A percentile compares a stretch with the other conserved stretches of the same genome.
phyloP scores from a whole-genome alignment of 2,329 filamentous ascomycete species.

The Calonectria fujianensis region DNA sequence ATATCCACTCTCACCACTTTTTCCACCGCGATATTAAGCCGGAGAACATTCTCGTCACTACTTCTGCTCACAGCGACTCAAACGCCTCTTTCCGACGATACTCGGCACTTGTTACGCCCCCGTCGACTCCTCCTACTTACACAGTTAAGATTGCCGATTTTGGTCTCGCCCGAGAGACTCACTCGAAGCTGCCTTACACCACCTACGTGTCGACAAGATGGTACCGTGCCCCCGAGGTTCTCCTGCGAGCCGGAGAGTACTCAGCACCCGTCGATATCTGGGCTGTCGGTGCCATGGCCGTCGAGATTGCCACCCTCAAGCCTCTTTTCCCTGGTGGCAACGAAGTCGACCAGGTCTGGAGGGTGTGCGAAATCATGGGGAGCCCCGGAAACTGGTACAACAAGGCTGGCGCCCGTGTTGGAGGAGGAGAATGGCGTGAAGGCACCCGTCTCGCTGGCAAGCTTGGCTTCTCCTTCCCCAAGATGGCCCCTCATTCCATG shows the following conservation, averaged over 20 bases:
- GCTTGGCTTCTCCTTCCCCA: slow-evolving; percentile 98
- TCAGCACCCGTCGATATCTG: slow-evolving; percentile 98
- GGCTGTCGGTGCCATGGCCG: slow-evolving; percentile 98
- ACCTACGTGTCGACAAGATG: slow-evolving; percentile 98
- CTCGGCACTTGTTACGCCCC: slow-evolving; percentile 93
- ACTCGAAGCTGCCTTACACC: slow-evolving; percentile 96
- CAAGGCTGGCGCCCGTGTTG: slow-evolving; percentile 89
- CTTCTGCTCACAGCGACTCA: slow-evolving; percentile 88
- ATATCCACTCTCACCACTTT: slow-evolving; percentile 97
- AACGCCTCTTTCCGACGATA: slow-evolving; percentile 93
- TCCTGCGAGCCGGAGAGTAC: slow-evolving; percentile 95
- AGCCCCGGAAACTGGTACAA: slow-evolving; percentile 99
- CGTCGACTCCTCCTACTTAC: slow-evolving; percentile 93
- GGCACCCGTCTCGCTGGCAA: slow-evolving; percentile 94
- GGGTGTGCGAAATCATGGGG: slow-evolving; percentile 99
- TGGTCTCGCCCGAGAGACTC: slow-evolving; percentile 96
- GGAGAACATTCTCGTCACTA: slow-evolving; percentile 98
- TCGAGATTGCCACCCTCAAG: slow-evolving; percentile 97
- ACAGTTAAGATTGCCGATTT: slow-evolving; percentile 99
- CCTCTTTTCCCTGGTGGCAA: slow-evolving; percentile 98
- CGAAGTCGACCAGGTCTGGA: slow-evolving; percentile 99
- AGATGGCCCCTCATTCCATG: slow-evolving; percentile 98
- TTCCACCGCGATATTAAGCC: slow-evolving; percentile 99
- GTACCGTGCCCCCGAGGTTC: slow-evolving; percentile 97
- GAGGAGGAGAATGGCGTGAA: slow-evolving; percentile 98